Evolutionary conservation across 2,329 filamentous ascomycete genomes (phyloP), one percentile per base, ranked within the genome.

Genomic region (Elsinoe australis): DNA sequence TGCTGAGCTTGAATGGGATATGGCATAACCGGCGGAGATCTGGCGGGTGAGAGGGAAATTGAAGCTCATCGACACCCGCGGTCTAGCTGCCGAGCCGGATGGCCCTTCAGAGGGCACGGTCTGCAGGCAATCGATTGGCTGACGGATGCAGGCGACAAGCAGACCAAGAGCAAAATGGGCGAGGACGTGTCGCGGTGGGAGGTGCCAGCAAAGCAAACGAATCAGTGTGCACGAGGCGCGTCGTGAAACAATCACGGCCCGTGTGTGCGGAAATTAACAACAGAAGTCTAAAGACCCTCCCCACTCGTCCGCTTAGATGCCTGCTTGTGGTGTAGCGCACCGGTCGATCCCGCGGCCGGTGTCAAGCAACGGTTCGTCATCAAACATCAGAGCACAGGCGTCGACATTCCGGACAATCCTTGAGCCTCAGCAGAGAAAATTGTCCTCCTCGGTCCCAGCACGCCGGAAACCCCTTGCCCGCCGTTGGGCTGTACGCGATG

Each of bases 181-280:
- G 28, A 32, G 28, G 39, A 31, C 39, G 39, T 32, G 39, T 29
- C 24, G 21, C 17, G 22, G 24, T 14, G 19, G 28, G 17, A 18
- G 24, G 24, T 44, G 39, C 39, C 39, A 44, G 39, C 39, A 44
- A 44, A 44, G 39, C 39, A 44, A 32, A 44, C 39, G 39, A 44
- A 44, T 44, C 24, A 44, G n/a, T 44, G 39, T 44, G 14, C 39
- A 44, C 22, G 39, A 31, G 39, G 39, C 39, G 39, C 39, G 39
- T 44, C 39, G 26, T 44, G 28, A 44, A 44, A 44, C 39, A 44
- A 44, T 44, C 26, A 4, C 9, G 21, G 28, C 17, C 12, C 14
- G 15, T 5, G 15, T 10, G 26, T 31, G 39, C 39, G 24, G 39
- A 28, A 44, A 44, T 44, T 44, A 44, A 26, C n/a, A 10, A 19